Evolutionary conservation across 1,139 yeast species (phyloP).

Genomic region (Saccharomyces pastorianus): DNA sequence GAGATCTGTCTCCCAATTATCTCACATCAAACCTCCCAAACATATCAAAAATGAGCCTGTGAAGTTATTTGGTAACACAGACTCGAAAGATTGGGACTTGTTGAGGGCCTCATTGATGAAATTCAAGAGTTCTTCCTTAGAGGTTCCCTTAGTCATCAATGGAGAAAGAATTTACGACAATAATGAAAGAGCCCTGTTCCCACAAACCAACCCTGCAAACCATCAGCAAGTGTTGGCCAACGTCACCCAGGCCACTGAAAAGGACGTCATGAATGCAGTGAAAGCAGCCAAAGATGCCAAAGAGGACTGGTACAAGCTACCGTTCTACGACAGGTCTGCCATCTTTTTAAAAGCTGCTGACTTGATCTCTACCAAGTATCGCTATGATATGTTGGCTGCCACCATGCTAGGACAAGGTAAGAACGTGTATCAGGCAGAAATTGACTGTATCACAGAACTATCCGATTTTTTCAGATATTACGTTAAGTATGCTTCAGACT

Average conservation of each 20-base stretch:
- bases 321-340: conserved; percentile 87
- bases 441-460: conserved; percentile 85
- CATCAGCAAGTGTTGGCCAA: conserved; percentile 65
- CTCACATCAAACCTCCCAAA: conserved; percentile 41
- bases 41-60: conserved; percentile 55
- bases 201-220: conserved; percentile 70
- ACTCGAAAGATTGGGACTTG: conserved; percentile 69
- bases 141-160: conserved; percentile 78
- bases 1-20: conserved; percentile 19
- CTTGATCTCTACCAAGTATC: conserved; percentile 79
- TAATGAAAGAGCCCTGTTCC: conserved; percentile 31
- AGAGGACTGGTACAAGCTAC: conserved; percentile 63
- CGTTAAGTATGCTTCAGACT: conserved; percentile 79
- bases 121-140: conserved; percentile 50
- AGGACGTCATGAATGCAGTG: conserved; percentile 66
- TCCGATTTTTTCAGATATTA: conserved; percentile 86
- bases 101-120: conserved; percentile 65
- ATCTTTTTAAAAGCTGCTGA: conserved; percentile 92
- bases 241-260: conserved; percentile 63
- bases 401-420: conserved; percentile 98
- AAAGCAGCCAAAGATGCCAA: conserved; percentile 70
- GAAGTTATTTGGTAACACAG: conserved; percentile 47
- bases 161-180: conserved; percentile 53
- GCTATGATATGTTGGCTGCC: conserved; percentile 92
- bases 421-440: conserved; percentile 97